Percentiles rank a stretch among this genome's conserved stretches.
Evolutionary conservation across 192 early-diverging fungal genomes (phyloP).

Genomic region (Coemansia aciculifera): DNA sequence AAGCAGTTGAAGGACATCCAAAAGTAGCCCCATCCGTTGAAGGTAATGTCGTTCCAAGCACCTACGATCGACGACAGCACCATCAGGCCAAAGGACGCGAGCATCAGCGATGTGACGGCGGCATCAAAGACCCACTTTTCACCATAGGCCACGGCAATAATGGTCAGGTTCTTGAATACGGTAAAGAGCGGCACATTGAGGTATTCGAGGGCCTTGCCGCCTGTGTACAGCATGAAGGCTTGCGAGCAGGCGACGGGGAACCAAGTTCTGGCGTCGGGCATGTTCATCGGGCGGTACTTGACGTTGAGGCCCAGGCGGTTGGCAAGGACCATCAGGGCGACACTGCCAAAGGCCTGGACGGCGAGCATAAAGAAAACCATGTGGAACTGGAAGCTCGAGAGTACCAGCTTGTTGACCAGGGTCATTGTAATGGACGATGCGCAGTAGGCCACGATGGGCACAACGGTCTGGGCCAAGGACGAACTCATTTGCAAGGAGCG

Average conservation of each 20-base stretch:
- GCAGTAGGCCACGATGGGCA: constrained; percentile 88
- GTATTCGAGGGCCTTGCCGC: constrained; percentile 90
- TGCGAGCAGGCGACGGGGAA: constrained; percentile 82
- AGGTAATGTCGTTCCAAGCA: constrained; percentile 73
- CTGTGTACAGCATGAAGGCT: constrained; percentile 96
- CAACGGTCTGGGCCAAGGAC: constrained; percentile 43
- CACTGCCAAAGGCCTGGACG: constrained; percentile 69
- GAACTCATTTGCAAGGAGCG: constrained; percentile 31
- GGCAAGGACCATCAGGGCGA: constrained; percentile 59
- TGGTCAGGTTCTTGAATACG: constrained; percentile 98
- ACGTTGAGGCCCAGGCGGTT: constrained; percentile 59
- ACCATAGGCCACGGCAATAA: constrained; percentile 93
- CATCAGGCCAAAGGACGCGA: constrained; percentile 83
- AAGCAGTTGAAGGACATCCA: constrained; percentile 96
- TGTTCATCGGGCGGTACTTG: constrained; percentile 67
- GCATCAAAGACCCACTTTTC: constrained; percentile 86
- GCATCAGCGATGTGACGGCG: constrained; percentile 76
- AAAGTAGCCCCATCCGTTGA: constrained; percentile 64
- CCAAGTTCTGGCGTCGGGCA: constrained; percentile 70
- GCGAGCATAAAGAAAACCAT: constrained; percentile 84
- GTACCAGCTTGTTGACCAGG: constrained; percentile 84
- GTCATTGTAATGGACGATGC: constrained; percentile 86
- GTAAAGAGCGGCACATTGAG: constrained; percentile 94
- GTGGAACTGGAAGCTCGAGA: constrained; percentile 78
- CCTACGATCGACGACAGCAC: constrained; percentile 85